Percentiles rank a stretch among this genome's conserved stretches.
Conservation (phyloP, 768 basidiomycete genomes). For the Tylopilus cervinicoccineus region DNA sequence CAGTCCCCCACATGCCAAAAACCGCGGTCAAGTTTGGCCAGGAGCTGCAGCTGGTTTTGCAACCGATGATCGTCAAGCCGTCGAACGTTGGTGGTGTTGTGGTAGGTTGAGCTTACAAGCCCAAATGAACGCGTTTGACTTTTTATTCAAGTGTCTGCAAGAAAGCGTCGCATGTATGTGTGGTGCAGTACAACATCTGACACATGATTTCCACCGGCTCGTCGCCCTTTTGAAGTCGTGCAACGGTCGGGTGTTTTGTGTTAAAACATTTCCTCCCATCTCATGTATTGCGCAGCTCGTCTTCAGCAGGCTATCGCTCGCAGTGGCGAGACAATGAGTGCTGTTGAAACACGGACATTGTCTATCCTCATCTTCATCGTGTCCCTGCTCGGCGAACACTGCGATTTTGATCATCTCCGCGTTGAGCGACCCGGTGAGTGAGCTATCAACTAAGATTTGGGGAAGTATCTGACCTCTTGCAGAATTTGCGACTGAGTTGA, state of each 20-base stretch:
- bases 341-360: constrained; percentile 51
- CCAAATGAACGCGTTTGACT: not conserved
- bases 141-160: constrained; percentile 61
- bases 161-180: constrained; percentile 94
- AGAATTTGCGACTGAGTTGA: constrained; percentile 57
- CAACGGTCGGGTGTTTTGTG: constrained; percentile 48
- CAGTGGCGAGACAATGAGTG: constrained; percentile 35
- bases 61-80: constrained; percentile 92
- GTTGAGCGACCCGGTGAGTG: constrained; percentile 54
- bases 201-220: constrained; percentile 78
- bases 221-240: constrained; percentile 82
- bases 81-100: constrained; percentile 60
- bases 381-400: constrained; percentile 83
- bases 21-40: constrained; percentile 85
- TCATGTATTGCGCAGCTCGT: constrained; percentile 43
- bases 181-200: constrained; percentile 75
- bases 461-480: constrained; percentile 1
- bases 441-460: no score
- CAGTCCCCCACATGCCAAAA: constrained; percentile 86
- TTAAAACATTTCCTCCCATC: not conserved
- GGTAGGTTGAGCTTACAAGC: constrained; percentile 37
- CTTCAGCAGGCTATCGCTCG: constrained; percentile 55
- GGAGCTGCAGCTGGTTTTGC: constrained; percentile 74
- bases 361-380: constrained; percentile 80
- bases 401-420: constrained; percentile 78